These are phyloP conservation scores for Xylogone sp. DNA, from an alignment of 2,329 filamentous ascomycete species.

Conservation along the genomic window DNA sequence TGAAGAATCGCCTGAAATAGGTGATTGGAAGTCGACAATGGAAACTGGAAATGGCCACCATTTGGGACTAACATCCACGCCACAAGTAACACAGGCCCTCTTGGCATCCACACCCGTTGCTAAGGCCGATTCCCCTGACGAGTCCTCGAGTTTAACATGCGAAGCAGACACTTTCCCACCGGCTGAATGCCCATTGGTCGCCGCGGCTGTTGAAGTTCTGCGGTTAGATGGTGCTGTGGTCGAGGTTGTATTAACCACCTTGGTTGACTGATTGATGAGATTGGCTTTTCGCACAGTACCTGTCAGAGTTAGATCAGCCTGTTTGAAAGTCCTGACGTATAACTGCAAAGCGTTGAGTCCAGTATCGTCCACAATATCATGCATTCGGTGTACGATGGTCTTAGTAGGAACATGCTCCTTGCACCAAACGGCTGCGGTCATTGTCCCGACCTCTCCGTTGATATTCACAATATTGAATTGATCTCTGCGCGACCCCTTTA, in stretches of 20 bases:
- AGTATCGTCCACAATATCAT: conserved; percentile 68
- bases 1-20: conserved; percentile 1
- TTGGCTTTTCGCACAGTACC: conserved; percentile 93
- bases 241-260: conserved; percentile 18
- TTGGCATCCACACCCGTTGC: conserved; percentile 22
- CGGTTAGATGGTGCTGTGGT: conserved; percentile 38
- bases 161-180: conserved; percentile 21
- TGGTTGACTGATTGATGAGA: conserved; percentile 37
- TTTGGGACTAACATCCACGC: conserved; percentile 67
- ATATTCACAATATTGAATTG: conserved; percentile 76
- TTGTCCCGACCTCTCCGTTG: conserved; percentile 74
- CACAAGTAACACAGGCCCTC: conserved; percentile 61
- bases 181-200: conserved; percentile 19
- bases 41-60: conserved; percentile 51
- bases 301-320: conserved; percentile 85
- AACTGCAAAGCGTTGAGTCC: conserved; percentile 79
- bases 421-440: conserved; percentile 87
- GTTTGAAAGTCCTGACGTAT: conserved; percentile 87
- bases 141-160: conserved; percentile 22
- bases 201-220: conserved; percentile 51
- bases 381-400: conserved; percentile 71
- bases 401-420: conserved; percentile 78
- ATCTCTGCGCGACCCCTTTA: conserved; percentile 85
- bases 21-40: conserved; percentile 1
- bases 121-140: conserved; percentile 2